Evolutionary conservation across 2,329 filamentous ascomycete genomes (phyloP), one percentile per base, ranked within the genome.

Genomic region (Thermothelomyces thermophilus): DNA sequence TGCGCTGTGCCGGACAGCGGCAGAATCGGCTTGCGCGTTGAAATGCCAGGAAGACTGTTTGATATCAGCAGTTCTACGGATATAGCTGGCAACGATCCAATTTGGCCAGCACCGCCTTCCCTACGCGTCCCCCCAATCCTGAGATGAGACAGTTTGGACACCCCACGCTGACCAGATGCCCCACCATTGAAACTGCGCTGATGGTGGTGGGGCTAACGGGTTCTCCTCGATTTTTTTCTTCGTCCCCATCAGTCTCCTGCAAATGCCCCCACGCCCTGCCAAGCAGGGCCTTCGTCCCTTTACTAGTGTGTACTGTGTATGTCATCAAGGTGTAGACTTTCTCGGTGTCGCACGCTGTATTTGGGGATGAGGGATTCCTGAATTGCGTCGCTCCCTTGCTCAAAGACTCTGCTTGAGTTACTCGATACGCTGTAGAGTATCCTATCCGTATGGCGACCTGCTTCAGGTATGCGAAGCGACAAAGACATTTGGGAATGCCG

Each of bases 41-140:
- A 13, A 17, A 24, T 28, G 30, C 36, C n/a, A 48, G 22, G 19
- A 16, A 8, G n/a, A n/a, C n/a, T n/a, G 31, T 48, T 48, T 30
- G 46, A 16, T 20, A 24, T 1, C 9, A 16, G 17, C 22, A 19
- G 16, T 26, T 19, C 26, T 16, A n/a, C 13, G n/a, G n/a, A n/a
- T n/a, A n/a, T 5, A 36, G 36, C 34, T 8, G 34, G 19, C 14
- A 3, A 7, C 8, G 16, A 2, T 5, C 4, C 10, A 20, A 16
- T 40, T 43, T 35, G 40, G 16, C 49, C 44, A 51, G 47, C 39
- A n/a, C 16, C 19, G 34, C 33, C 40, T 19, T 13, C 34, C 35
- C 40, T 39, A 47, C 44, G 24, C 47, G 49, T 37, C 37, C 39
- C 33, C 36, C 24, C 11, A n/a, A n/a, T 17, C 20, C 24, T 44